phyloP scores from a whole-genome alignment of 2,329 filamentous ascomycete species.

The Paraconiothyrium brasiliense region DNA sequence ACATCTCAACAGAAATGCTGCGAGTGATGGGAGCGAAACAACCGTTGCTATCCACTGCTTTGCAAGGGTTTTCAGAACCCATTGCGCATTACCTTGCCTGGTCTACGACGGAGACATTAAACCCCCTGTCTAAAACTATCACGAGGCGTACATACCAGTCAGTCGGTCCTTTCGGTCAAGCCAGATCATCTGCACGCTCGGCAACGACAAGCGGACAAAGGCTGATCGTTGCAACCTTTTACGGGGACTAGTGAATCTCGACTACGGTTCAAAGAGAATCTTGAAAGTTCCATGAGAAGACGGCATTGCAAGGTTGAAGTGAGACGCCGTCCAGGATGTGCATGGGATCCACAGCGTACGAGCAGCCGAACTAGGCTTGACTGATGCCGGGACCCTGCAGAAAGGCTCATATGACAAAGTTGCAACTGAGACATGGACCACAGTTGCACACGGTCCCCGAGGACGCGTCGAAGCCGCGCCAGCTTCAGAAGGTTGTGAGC shows the following conservation, averaged over 20 bases:
- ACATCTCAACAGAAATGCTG: constrained; percentile 5
- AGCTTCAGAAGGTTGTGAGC: constrained; percentile 20
- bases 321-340: constrained; percentile 10
- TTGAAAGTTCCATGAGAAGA: neutral
- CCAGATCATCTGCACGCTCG: constrained; percentile 10
- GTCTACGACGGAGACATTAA: constrained; percentile 1
- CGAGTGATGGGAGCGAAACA: neutral
- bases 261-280: neutral
- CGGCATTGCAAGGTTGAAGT: constrained; percentile 1
- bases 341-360: constrained; percentile 5
- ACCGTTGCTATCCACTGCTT: constrained; percentile 8
- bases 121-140: constrained; percentile 17
- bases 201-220: constrained; percentile 9
- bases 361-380: constrained; percentile 26
- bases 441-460: constrained; percentile 39
- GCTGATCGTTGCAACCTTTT: neutral
- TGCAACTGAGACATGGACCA: constrained; percentile 43
- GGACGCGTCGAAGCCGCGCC: constrained; percentile 34
- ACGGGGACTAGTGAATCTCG: neutral
- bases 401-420: constrained; percentile 44
- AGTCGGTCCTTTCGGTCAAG: constrained; percentile 24
- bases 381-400: constrained; percentile 40
- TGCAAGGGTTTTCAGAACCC: constrained; percentile 20
- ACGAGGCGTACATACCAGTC: constrained; percentile 22
- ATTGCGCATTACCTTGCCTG: constrained; percentile 22